Conservation (phyloP, 176 grass and related monocot genomes). For the Canna indica region DNA sequence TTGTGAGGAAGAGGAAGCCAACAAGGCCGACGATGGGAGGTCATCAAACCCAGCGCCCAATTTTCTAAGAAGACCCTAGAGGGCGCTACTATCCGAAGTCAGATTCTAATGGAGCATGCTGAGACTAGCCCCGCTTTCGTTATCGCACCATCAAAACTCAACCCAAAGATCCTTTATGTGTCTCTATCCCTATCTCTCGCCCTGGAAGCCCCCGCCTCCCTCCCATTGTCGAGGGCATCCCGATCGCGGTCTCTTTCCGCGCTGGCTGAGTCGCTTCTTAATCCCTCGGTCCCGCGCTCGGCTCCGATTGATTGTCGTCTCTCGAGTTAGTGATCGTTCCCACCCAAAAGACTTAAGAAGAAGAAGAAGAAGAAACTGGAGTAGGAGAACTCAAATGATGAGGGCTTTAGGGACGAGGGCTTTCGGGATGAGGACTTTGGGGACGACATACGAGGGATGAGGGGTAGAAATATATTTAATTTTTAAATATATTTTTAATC, state of each 20-base stretch:
- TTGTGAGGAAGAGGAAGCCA: constrained; percentile 24
- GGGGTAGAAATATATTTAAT: no score
- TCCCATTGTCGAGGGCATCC: not conserved
- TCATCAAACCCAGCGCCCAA: constrained; percentile 73
- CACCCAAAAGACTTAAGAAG: not conserved
- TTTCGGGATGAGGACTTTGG: no score
- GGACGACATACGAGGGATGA: no score
- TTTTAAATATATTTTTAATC: no score
- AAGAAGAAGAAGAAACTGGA: constrained; percentile 28
- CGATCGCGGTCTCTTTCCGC: no score
- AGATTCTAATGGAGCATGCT: constrained; percentile 52
- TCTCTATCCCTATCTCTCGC: no score
- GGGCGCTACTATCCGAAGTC: constrained; percentile 56
- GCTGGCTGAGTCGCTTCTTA: no score
- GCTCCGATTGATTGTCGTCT: constrained; percentile 10
- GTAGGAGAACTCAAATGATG: no score
- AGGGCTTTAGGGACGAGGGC: no score
- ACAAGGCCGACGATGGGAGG: constrained; percentile 38
- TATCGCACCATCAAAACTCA: constrained; percentile 54
- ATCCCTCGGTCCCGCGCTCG: no score
- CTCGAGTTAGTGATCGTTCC: not conserved
- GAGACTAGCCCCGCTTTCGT: constrained; percentile 44
- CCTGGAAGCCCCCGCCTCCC: no score
- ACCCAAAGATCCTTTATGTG: no score
- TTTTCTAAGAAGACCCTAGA: constrained; percentile 68